These are phyloP conservation scores for Alnus glutinosa DNA, from an alignment of 306 rosid species.

Conservation along the genomic window DNA sequence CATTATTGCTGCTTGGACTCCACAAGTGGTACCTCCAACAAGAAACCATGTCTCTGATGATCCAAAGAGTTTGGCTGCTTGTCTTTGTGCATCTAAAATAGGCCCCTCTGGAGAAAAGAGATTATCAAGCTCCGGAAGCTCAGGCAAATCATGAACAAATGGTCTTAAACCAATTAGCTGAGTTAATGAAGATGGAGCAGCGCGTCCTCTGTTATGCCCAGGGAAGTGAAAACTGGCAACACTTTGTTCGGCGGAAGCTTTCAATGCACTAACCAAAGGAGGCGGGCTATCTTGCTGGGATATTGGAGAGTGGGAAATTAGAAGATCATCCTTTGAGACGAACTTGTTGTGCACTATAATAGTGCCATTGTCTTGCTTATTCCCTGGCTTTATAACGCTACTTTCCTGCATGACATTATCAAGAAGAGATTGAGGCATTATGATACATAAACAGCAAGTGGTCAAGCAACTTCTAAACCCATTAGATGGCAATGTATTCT, in stretches of 20 bases:
- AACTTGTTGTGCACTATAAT: conserved; percentile 14
- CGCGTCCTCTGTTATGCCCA: conserved; percentile 91
- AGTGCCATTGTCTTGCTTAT: conserved; percentile 23
- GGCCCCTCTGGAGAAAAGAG: conserved; percentile 79
- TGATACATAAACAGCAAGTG: neutral
- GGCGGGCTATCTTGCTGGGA: conserved; percentile 35
- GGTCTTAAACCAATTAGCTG: conserved; percentile 67
- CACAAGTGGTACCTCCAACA: conserved; percentile 93
- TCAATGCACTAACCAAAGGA: conserved; percentile 72
- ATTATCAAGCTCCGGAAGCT: conserved; percentile 78
- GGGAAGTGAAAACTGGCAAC: conserved; percentile 86
- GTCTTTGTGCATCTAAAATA: conserved; percentile 71
- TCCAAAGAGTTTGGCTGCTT: conserved; percentile 80
- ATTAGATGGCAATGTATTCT: neutral
- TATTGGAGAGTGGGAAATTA: conserved; percentile 9
- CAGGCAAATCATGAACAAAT: conserved; percentile 70
- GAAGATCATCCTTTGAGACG: conserved; percentile 23
- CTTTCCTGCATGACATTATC: conserved; percentile 35
- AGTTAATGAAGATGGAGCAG: conserved; percentile 70
- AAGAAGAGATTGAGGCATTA: neutral
- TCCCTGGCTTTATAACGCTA: conserved; percentile 9
- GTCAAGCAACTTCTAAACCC: neutral
- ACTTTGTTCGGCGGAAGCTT: conserved; percentile 60
- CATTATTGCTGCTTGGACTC: conserved; percentile 86
- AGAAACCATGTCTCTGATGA: conserved; percentile 87